Base-by-base conservation (phyloP, 352 stramenopile species). In the Halophytophthora polymorphica region DNA sequence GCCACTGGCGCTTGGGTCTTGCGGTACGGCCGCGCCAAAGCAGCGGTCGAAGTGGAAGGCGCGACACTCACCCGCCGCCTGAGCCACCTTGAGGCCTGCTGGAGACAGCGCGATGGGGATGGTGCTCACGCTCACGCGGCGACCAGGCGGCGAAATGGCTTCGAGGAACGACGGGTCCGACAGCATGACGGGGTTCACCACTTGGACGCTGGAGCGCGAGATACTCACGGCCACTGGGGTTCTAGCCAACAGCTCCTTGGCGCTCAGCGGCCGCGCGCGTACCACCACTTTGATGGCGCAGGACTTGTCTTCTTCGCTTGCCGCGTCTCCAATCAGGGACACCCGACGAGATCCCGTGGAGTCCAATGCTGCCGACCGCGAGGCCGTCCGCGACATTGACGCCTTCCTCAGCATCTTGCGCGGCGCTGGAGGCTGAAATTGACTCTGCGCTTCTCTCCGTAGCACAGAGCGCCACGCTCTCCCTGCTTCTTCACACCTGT, bases 11-110 rank as follows among this genome's bases (percentile, higher is more conserved):
- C 73, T 64, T 2, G 55, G 70, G 6, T 35, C 49, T 0, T 50
- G 59, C 13, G 58, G 48, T 21, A 67, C 69, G 22, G 73, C 50
- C 2, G 79, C 64, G 3, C 80, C 78, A 53, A 90, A 91, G 53
- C 80, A 93, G 6, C 77, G 76, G 39, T 93, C 83, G 47, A 91
- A 93, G 45, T 86, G 66, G 66, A 93, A 93, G 4, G 60, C 69
- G 15, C 78, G 77, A 44, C 71, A 87, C 48, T 86, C 74, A 10
- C 75, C 75, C 2, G 67, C 71, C 0, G 59, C 55, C 2, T 48
- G 61, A 2, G 79, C 76, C 0, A 75, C 69, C 1, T 58, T 45
- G 5, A 88, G 40, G 1, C 50, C 69, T 7, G 66, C 62, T 0
- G 55, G 18, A 6, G 39, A 69, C 15, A 88, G 49, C 12, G 71